phyloP scores from a whole-genome alignment of 768 basidiomycete genomes.

The Amanita pallidorosea region DNA sequence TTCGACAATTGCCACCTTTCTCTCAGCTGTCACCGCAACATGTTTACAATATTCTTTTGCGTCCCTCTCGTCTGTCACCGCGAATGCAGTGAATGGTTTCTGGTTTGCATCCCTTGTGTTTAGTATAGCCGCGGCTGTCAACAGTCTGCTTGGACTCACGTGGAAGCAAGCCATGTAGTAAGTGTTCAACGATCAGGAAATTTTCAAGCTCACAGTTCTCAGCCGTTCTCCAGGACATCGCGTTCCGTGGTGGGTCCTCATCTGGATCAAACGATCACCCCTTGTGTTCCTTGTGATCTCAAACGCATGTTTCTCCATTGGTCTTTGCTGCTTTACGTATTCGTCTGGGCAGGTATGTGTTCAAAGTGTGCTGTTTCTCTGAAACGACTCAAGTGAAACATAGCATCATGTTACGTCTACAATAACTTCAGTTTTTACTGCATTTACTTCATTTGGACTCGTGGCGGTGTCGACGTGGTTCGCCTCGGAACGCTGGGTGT shows the following conservation, averaged over 20 bases:
- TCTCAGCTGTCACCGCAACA: constrained; percentile 65
- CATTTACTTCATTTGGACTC: constrained; percentile 55
- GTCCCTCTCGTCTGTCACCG: constrained; percentile 20
- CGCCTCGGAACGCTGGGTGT: constrained; percentile 46
- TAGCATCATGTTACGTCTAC: constrained; percentile 54
- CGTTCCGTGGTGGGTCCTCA: constrained; percentile 75
- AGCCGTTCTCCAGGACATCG: constrained; percentile 69
- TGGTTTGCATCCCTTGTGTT: constrained; percentile 73
- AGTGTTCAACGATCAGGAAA: constrained; percentile 16
- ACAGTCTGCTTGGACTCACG: constrained; percentile 63
- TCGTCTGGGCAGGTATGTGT: constrained; percentile 52
- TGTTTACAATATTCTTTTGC: constrained; percentile 60
- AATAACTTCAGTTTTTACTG: constrained; percentile 68
- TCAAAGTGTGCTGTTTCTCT: background rate
- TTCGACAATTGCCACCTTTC: constrained; percentile 71
- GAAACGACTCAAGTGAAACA: constrained; percentile 1
- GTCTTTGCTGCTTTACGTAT: constrained; percentile 69
- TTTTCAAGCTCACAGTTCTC: background rate
- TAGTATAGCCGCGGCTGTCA: constrained; percentile 68
- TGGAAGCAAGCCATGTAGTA: constrained; percentile 84
- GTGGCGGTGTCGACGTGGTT: constrained; percentile 55
- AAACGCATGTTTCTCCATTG: constrained; percentile 74
- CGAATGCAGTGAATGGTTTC: constrained; percentile 54
- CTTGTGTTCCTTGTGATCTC: constrained; percentile 78
- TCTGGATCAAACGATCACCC: constrained; percentile 82